These are phyloP conservation scores for Chalaropsis thielavioides DNA, from an alignment of 2,329 filamentous ascomycete species.

Conservation along the genomic window DNA sequence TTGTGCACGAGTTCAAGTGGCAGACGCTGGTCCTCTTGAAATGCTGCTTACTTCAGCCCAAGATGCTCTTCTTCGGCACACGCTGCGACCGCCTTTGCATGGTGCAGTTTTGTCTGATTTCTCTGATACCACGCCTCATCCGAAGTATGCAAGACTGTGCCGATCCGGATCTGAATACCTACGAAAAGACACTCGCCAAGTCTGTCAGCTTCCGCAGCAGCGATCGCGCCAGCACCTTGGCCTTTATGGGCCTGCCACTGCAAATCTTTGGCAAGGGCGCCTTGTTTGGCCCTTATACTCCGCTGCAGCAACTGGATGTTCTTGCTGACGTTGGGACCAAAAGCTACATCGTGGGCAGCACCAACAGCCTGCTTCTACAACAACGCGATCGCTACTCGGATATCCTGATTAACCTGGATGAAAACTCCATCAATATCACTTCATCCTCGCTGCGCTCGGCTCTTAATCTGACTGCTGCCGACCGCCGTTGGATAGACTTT, in stretches of 20 bases:
- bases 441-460: constrained; percentile 64
- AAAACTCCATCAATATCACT: constrained; percentile 69
- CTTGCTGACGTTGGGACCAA: constrained; percentile 89
- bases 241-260: constrained; percentile 87
- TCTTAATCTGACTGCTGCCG: constrained; percentile 65
- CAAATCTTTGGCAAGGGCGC: constrained; percentile 95
- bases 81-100: constrained; percentile 91
- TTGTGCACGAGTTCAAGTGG: constrained; percentile 88
- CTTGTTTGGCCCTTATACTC: constrained; percentile 92
- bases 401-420: constrained; percentile 89
- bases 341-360: constrained; percentile 93
- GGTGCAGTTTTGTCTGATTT: constrained; percentile 95
- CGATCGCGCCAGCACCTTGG: constrained; percentile 74
- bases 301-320: constrained; percentile 85
- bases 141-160: constrained; percentile 88
- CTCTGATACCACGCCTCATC: constrained; percentile 83
- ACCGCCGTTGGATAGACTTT: constrained; percentile 92
- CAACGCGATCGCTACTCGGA: constrained; percentile 95
- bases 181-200: constrained; percentile 58
- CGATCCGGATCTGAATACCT: constrained; percentile 77
- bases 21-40: constrained; percentile 91
- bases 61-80: constrained; percentile 99
- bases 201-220: constrained; percentile 82
- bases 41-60: constrained; percentile 82
- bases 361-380: constrained; percentile 83